phyloP scores from a whole-genome alignment of 345 rosid genomes.

The Brassica nigra region DNA sequence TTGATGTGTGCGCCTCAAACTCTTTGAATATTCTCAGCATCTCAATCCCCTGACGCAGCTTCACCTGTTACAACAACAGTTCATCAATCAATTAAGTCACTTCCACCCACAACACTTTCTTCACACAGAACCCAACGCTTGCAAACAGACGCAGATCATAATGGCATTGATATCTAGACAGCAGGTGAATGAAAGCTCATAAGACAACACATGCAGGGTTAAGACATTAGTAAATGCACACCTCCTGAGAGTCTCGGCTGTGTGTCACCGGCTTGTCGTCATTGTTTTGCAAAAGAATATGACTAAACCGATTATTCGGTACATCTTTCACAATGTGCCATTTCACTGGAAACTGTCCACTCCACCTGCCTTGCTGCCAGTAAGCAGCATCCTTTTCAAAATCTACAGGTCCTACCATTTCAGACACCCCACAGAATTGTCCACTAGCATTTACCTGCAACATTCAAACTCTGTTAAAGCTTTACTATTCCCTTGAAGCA shows the following conservation, averaged over 20 bases:
- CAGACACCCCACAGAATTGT: slow-evolving; percentile 72
- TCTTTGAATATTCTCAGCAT: slow-evolving; percentile 68
- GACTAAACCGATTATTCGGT: slow-evolving; percentile 64
- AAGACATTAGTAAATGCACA: slow-evolving; percentile 26
- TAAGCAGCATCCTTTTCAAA: slow-evolving; percentile 67
- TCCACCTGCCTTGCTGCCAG: slow-evolving; percentile 83
- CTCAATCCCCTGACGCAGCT: slow-evolving; percentile 63
- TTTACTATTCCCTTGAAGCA: slow-evolving; percentile 6
- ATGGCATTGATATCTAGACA: background rate
- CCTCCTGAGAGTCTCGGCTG: slow-evolving; percentile 83
- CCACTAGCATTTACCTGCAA: slow-evolving; percentile 80
- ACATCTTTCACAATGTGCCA: slow-evolving; percentile 77
- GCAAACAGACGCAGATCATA: background rate
- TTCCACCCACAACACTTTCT: slow-evolving; percentile 5
- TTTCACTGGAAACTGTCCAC: slow-evolving; percentile 72
- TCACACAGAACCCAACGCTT: background rate
- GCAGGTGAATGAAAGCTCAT: background rate
- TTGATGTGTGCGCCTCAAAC: slow-evolving; percentile 52
- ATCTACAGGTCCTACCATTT: slow-evolving; percentile 71
- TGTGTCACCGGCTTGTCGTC: slow-evolving; percentile 78
- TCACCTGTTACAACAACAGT: slow-evolving; percentile 50
- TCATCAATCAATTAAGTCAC: slow-evolving; percentile 1
- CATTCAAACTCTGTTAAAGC: slow-evolving; percentile 6
- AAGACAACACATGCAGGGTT: background rate
- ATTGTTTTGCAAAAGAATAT: slow-evolving; percentile 65